Conservation (phyloP, 2,329 filamentous ascomycete species). For the Nigrograna mackinnonii region DNA sequence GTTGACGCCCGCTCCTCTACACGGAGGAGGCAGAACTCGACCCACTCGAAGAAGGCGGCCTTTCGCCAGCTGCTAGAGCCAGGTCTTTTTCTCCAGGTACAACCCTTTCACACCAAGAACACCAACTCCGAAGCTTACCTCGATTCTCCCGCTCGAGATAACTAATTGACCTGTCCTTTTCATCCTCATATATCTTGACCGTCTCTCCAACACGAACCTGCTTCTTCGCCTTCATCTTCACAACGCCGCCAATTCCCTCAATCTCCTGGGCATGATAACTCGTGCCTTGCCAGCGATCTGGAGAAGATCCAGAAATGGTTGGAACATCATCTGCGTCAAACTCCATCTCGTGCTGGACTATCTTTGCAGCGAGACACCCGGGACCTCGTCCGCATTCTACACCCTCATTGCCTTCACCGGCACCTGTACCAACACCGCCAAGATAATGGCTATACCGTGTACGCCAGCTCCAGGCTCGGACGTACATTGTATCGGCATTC, state of each 20-base stretch:
- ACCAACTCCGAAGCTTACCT: constrained; percentile 78
- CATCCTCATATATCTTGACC: constrained; percentile 80
- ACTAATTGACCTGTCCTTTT: constrained; percentile 46
- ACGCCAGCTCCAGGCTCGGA: constrained; percentile 84
- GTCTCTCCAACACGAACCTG: constrained; percentile 80
- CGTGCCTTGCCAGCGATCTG: constrained; percentile 58
- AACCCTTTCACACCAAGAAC: constrained; percentile 84
- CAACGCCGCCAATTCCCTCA: constrained; percentile 83
- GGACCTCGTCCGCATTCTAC: constrained; percentile 82
- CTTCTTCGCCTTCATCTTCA: constrained; percentile 87
- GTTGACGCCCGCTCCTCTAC: too few relatives aligned
- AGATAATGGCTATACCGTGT: constrained; percentile 78
- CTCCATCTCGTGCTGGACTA: constrained; percentile 82
- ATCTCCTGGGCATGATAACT: constrained; percentile 88
- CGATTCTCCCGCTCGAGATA: constrained; percentile 72
- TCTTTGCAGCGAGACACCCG: constrained; percentile 74
- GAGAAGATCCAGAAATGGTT: constrained; percentile 54
- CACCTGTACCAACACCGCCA: constrained; percentile 81
- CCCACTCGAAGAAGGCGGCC: constrained; percentile 19
- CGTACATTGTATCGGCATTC: constrained; percentile 60
- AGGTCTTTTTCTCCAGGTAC: constrained; percentile 62
- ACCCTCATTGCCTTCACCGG: constrained; percentile 85
- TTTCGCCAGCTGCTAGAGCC: constrained; percentile 14
- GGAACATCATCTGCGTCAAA: constrained; percentile 73
- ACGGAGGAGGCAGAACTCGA: constrained; percentile 15